Evolutionary conservation across 148 eudicot species (phyloP), one percentile per base, ranked within the genome.

Genomic region (Rhododendron ferrugineum): DNA sequence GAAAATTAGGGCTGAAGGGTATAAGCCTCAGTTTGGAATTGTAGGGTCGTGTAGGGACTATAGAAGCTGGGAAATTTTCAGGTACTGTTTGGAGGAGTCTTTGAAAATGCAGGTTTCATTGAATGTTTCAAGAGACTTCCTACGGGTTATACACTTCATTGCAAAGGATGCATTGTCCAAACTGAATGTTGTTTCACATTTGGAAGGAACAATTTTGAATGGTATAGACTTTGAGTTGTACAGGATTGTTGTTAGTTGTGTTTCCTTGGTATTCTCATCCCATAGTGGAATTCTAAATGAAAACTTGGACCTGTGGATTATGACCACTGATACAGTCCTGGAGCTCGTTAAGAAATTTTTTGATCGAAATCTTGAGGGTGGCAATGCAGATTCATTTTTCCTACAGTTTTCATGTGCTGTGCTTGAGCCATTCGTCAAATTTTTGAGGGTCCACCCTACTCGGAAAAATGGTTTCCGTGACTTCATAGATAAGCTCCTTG

Each of bases 41-140:
- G 75, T 88, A 72, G 90, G 86, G 60, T 92, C 91, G 14, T 90
- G 91, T 89, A 90, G 92, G 87, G 98, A 97, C 85, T 78, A 79
- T 84, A 95, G 93, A 91, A 92, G 98, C 87, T 97, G 99, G 99
- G 88, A 92, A 72, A 90, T 95, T 78, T 91, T 97, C 47, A 94
- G 87, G 68, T 91, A 90, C 88, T 95, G 98, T 89, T 88, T 97
- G 91, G 91, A 97, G 81, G 95, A 90, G 90, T 92, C 95, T 70
- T 73, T 85, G 64, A 91, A 88, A 64, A 81, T 83, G 78, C 70
- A 83, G 47, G 84, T 91, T 70, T 79, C 93, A 4, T 89, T 97
- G 88, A 90, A 87, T 86, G 88, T 92, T 83, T 89, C 92, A 30
- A 87, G 90, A 86, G 98, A 94, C 83, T 86, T 97, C 37, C 90